A percentile compares a stretch with the other conserved stretches of the same genome.
Conservation (phyloP, 2,329 filamentous ascomycete species). For the Fusarium tupiense region DNA sequence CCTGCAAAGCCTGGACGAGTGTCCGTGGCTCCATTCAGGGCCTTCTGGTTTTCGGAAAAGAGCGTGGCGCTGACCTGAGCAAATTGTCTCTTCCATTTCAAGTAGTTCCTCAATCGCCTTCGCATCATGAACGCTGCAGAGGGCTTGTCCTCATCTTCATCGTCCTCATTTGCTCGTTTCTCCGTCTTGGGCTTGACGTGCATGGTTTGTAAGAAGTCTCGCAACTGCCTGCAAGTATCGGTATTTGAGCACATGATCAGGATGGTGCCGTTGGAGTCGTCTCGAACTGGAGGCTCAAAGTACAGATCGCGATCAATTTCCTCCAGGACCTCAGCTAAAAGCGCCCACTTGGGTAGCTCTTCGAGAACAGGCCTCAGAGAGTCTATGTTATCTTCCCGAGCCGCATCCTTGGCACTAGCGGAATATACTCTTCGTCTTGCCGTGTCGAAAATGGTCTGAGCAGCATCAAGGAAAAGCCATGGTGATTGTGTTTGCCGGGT, state of each 20-base stretch:
- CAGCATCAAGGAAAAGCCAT: conserved; percentile 95
- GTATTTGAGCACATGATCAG: conserved; percentile 95
- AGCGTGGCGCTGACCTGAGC: conserved; percentile 82
- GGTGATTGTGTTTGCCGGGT: conserved; percentile 90
- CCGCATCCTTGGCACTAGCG: conserved; percentile 66
- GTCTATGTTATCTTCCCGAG: conserved; percentile 60
- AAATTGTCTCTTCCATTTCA: conserved; percentile 91
- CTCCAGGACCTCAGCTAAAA: conserved; percentile 88
- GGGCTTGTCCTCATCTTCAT: conserved; percentile 66
- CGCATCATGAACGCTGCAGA: conserved; percentile 92
- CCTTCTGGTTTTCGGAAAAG: conserved; percentile 82
- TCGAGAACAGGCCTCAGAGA: conserved; percentile 84
- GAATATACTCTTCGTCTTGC: conserved; percentile 89
- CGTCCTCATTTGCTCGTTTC: conserved; percentile 53
- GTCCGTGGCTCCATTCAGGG: conserved; percentile 73
- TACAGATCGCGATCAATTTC: conserved; percentile 94
- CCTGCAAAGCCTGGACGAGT: conserved; percentile 57
- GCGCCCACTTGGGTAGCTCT: conserved; percentile 92
- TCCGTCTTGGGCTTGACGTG: conserved; percentile 70
- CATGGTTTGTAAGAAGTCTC: conserved; percentile 93
- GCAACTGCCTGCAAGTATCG: conserved; percentile 84
- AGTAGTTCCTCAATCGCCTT: conserved; percentile 83
- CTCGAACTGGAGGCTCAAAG: conserved; percentile 78
- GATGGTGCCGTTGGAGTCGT: conserved; percentile 91
- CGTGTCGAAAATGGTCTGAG: conserved; percentile 91